Conservation (phyloP, 495 filamentous ascomycete genomes). For the Xylaria longipes region DNA sequence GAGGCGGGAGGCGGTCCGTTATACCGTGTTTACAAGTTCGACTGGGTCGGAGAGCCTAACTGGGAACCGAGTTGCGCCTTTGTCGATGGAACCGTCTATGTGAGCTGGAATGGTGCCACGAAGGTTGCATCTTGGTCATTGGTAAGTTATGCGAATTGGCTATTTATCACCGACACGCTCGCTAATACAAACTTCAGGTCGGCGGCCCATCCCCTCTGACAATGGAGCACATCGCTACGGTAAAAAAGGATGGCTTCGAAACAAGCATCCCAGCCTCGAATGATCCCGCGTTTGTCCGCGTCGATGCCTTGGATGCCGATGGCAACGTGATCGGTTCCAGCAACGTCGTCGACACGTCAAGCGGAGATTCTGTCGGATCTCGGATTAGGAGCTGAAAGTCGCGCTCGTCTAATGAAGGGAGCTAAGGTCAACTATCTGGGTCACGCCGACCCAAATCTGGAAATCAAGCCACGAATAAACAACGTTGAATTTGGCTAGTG, state of each 20-base stretch:
- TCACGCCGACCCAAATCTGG: not conserved
- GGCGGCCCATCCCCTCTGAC: conserved; percentile 14
- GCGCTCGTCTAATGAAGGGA: not conserved
- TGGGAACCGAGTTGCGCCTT: conserved; percentile 31
- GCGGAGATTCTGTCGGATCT: conserved; percentile 24
- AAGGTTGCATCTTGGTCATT: conserved; percentile 31
- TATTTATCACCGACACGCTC: not conserved
- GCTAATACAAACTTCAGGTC: conserved; percentile 1
- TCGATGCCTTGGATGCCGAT: conserved; percentile 29
- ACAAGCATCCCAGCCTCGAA: conserved; percentile 25
- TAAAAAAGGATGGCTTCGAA: conserved; percentile 35
- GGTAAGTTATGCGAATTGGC: conserved; percentile 9
- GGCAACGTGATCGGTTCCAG: conserved; percentile 31
- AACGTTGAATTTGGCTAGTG: not conserved
- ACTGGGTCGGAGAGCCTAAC: conserved; percentile 35
- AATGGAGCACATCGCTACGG: conserved; percentile 26
- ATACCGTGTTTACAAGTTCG: conserved; percentile 40
- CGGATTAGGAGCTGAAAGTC: conserved; percentile 4
- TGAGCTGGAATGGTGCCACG: conserved; percentile 44
- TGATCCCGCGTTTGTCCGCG: conserved; percentile 26
- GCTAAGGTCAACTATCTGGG: not conserved
- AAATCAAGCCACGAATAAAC: not conserved
- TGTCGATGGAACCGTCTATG: conserved; percentile 30
- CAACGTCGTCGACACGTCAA: conserved; percentile 30
- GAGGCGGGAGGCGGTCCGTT: conserved; percentile 26